Base-by-base conservation (phyloP, 345 rosid species). In the Balakata baccata region DNA sequence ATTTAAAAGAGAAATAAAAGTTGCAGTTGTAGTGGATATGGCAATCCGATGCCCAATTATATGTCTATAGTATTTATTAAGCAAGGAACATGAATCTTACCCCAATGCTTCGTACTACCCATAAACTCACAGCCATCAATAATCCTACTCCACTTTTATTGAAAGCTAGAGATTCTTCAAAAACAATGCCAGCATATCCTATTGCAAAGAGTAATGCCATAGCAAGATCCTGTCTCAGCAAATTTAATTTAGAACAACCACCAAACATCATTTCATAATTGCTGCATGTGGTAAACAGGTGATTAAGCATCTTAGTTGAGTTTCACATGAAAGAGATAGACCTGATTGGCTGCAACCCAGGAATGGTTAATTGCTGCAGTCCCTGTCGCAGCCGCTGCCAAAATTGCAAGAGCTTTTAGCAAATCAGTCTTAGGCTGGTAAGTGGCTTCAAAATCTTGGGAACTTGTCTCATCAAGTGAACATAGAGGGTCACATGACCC, bases 331-430 rank as follows among this genome's bases (percentile, higher is more conserved):
- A 45, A 53, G 11, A 57, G 61, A 49, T 58, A 13, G 73, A 92
- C 98, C 98, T 92, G 98, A 82, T 95, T 89, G 76, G 90, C 93
- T 66, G 98, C 98, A 72, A 95, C 98, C 97, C 99, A 92, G 1
- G 98, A 92, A 22, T 88, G 98, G 71, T 91, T 92, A 73, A 95
- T 89, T 25, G 97, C 99, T 70, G 76, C 77, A 62, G 99, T 77
- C 79, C 97, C 99, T 1, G 96, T 89, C 16, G 81, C 87, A 78
- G 94, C 93, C 29, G 91, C 92, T 23, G 89, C 95, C 45, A 92
- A 72, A 74, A 95, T 64, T 46, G 93, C 93, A 80, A 92, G 69
- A 68, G 98, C 95, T 84, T 91, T 95, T 64, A 85, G 66, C 47
- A 86, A 62, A 84, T 91, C 99, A 10, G 96, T 91, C 89, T 91